These are phyloP conservation scores for Lizonia empirigonia DNA, from an alignment of 2,329 filamentous ascomycete species.

Conservation along the genomic window DNA sequence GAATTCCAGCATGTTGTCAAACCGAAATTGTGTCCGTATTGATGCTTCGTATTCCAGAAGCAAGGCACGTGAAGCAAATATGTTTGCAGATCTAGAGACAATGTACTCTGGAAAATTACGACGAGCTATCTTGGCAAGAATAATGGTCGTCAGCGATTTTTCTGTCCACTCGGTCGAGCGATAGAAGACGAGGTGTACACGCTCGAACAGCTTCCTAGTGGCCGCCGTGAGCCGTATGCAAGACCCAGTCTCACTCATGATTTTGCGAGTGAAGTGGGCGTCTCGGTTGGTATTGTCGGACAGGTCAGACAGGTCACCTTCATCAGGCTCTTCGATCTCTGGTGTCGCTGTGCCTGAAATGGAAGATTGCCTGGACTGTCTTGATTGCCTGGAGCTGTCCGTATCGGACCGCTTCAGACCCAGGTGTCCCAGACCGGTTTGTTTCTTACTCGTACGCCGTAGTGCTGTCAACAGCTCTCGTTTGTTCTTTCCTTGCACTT, in stretches of 20 bases:
- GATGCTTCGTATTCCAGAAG: slow-evolving; percentile 90
- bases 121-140: slow-evolving; percentile 85
- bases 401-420: slow-evolving; percentile 69
- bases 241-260: slow-evolving; percentile 76
- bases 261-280: slow-evolving; percentile 76
- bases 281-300: slow-evolving; percentile 66
- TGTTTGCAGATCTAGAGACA: slow-evolving; percentile 85
- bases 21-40: slow-evolving; percentile 76
- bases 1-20: slow-evolving; percentile 83
- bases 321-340: slow-evolving; percentile 43
- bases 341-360: slow-evolving; percentile 43
- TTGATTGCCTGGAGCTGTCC: slow-evolving; percentile 60
- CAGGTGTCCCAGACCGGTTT: slow-evolving; percentile 74
- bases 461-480: slow-evolving; percentile 76
- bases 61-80: slow-evolving; percentile 76
- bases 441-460: slow-evolving; percentile 72
- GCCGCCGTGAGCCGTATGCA: slow-evolving; percentile 79
- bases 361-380: slow-evolving; percentile 57
- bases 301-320: slow-evolving; percentile 45
- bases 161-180: slow-evolving; percentile 96
- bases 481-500: slow-evolving; percentile 87
- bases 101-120: slow-evolving; percentile 90
- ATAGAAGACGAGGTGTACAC: slow-evolving; percentile 95
- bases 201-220: slow-evolving; percentile 82
- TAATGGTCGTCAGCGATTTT: slow-evolving; percentile 93